These are phyloP conservation scores for Colletotrichum lini DNA, from an alignment of 2,329 filamentous ascomycete genomes.

Conservation along the genomic window DNA sequence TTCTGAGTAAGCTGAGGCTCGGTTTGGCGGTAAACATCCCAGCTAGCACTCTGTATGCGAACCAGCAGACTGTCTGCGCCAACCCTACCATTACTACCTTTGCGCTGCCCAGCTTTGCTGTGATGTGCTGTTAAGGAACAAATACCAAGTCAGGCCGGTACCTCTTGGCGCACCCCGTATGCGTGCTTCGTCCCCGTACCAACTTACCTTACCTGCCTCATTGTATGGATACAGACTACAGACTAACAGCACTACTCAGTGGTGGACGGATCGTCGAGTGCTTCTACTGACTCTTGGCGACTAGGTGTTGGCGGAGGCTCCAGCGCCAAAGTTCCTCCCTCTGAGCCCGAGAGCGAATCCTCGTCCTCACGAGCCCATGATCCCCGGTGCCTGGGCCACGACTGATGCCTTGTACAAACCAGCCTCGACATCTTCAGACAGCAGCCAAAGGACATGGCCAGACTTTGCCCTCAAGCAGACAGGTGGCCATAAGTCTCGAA, in stretches of 20 bases:
- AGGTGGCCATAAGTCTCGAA: background rate
- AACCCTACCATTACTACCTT: background rate
- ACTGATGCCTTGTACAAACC: background rate
- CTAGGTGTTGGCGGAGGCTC: background rate
- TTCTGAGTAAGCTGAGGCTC: constrained; percentile 37
- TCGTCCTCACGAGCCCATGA: background rate
- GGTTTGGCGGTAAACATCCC: constrained; percentile 1
- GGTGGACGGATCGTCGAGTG: background rate
- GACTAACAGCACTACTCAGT: too few species aligned
- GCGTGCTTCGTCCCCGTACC: background rate
- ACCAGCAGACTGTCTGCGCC: background rate
- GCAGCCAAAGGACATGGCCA: background rate
- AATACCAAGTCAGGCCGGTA: too few species aligned
- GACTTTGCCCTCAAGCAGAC: background rate
- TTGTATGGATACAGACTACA: background rate
- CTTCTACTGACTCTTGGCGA: background rate
- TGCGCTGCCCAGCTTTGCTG: background rate
- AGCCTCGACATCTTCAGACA: background rate
- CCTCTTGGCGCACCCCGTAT: background rate
- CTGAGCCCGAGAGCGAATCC: background rate
- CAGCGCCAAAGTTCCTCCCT: background rate
- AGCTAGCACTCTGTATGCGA: constrained; percentile 1
- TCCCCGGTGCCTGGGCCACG: background rate
- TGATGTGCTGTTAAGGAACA: background rate
- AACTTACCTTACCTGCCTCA: background rate